These are phyloP conservation scores for Ganoderma lucidum DNA, from an alignment of 1,284 basidiomycete species.

Conservation along the genomic window DNA sequence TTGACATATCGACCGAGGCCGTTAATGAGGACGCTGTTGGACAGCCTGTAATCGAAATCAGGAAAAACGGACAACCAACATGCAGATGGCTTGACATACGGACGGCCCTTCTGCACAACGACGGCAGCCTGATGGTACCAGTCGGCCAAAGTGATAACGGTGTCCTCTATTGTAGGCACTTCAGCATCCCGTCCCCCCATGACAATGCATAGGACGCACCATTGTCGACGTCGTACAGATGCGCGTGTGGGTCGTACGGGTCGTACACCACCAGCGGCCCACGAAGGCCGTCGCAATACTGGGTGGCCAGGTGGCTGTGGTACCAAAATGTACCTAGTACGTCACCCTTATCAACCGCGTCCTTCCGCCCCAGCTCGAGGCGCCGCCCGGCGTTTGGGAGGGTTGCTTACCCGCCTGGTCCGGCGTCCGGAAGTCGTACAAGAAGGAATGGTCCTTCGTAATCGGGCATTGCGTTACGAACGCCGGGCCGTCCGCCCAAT, in stretches of 20 bases:
- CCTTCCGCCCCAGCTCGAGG: background rate
- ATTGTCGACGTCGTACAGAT: constrained; percentile 53
- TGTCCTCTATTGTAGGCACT: constrained; percentile 25
- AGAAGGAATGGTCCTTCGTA: constrained; percentile 49
- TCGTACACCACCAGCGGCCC: constrained; percentile 52
- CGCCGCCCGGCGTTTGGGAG: background rate
- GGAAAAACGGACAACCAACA: background rate
- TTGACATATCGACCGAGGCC: constrained; percentile 46
- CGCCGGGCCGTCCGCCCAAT: constrained; percentile 40
- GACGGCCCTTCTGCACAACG: background rate
- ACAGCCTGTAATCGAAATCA: constrained; percentile 3
- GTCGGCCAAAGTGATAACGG: constrained; percentile 36
- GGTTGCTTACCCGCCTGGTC: constrained; percentile 37
- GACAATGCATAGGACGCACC: constrained; percentile 32
- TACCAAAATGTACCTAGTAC: constrained; percentile 36
- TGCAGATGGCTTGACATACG: background rate
- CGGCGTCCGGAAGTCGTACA: constrained; percentile 44
- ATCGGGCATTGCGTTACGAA: constrained; percentile 58
- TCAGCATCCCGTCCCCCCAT: background rate
- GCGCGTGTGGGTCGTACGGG: constrained; percentile 46
- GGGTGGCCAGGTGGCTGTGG: constrained; percentile 36
- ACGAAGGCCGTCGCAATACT: constrained; percentile 47
- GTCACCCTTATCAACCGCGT: background rate
- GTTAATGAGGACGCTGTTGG: constrained; percentile 57
- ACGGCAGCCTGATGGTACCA: constrained; percentile 34